Evolutionary conservation across 2,329 filamentous ascomycete genomes (phyloP).

Genomic region (Calycina herbarum): DNA sequence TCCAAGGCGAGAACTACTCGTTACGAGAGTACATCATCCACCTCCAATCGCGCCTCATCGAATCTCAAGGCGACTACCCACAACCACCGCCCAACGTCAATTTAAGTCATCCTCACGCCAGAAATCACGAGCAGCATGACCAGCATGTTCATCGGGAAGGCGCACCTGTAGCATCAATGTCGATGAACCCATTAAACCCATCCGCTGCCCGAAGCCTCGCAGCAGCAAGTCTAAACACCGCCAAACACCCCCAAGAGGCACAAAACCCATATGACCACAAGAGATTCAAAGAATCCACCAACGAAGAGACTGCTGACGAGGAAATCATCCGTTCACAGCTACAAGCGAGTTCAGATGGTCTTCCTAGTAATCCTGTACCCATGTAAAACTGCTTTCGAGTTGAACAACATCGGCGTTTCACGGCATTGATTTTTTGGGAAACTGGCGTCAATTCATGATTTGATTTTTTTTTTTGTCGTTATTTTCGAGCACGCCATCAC

Average conservation of each 20-base stretch:
- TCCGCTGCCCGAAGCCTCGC: constrained; percentile 38
- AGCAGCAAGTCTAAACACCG: constrained; percentile 34
- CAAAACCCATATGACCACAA: constrained; percentile 31
- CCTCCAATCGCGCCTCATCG: constrained; percentile 82
- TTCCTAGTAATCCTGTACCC: constrained; percentile 19
- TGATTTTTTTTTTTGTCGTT: background rate
- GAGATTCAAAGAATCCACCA: constrained; percentile 42
- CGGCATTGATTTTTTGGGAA: background rate
- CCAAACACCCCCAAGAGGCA: constrained; percentile 31
- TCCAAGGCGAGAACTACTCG: constrained; percentile 86
- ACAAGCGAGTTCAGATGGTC: constrained; percentile 42
- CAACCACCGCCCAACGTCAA: constrained; percentile 80
- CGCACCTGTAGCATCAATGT: constrained; percentile 37
- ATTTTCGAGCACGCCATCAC: background rate
- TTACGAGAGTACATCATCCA: constrained; percentile 91
- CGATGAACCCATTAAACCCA: constrained; percentile 40
- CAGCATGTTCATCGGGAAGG: constrained; percentile 27
- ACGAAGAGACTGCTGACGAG: constrained; percentile 49
- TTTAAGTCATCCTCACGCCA: constrained; percentile 52
- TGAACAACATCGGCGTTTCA: background rate
- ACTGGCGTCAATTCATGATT: background rate
- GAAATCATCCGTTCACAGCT: constrained; percentile 55
- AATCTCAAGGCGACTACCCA: constrained; percentile 80
- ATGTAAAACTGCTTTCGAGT: constrained; percentile 3
- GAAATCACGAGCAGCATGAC: constrained; percentile 28